Conservation (phyloP, 345 rosid species). For the Salix exigua region DNA sequence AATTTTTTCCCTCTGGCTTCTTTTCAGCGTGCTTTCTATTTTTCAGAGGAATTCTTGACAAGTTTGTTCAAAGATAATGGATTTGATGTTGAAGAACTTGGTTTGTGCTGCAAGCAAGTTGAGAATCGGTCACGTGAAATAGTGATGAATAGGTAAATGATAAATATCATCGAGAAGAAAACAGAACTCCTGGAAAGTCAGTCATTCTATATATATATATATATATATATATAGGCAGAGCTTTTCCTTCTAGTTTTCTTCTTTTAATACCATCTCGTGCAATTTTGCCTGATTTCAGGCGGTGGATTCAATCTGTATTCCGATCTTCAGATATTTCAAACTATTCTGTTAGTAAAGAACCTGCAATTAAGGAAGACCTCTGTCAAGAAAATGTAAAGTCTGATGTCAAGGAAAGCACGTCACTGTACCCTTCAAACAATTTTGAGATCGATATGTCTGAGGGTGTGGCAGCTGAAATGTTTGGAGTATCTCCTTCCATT, state of each 20-base stretch:
- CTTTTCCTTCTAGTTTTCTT: neutral
- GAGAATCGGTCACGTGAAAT: conserved; percentile 83
- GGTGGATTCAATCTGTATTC: conserved; percentile 92
- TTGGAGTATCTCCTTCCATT: conserved; percentile 51
- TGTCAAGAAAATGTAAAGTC: conserved; percentile 20
- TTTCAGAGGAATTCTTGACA: conserved; percentile 70
- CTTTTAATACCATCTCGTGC: neutral
- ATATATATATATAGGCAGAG: neutral
- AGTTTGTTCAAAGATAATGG: conserved; percentile 63
- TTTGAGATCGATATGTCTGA: conserved; percentile 71
- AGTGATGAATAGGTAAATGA: conserved; percentile 68
- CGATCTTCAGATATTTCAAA: conserved; percentile 29
- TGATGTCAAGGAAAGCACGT: conserved; percentile 18
- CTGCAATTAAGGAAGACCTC: conserved; percentile 26
- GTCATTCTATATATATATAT: neutral
- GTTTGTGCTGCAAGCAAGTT: conserved; percentile 82
- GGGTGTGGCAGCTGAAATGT: conserved; percentile 74
- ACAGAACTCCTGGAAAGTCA: neutral
- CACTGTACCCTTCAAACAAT: conserved; percentile 21
- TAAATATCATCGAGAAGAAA: neutral
- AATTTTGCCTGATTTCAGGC: conserved; percentile 39
- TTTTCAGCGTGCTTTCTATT: conserved; percentile 87
- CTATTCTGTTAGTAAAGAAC: conserved; percentile 16
- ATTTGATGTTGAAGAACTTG: conserved; percentile 67
- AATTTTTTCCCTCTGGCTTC: neutral